Conservation (phyloP, 2,329 filamentous ascomycete species). For the Beauveria rudraprayagi region DNA sequence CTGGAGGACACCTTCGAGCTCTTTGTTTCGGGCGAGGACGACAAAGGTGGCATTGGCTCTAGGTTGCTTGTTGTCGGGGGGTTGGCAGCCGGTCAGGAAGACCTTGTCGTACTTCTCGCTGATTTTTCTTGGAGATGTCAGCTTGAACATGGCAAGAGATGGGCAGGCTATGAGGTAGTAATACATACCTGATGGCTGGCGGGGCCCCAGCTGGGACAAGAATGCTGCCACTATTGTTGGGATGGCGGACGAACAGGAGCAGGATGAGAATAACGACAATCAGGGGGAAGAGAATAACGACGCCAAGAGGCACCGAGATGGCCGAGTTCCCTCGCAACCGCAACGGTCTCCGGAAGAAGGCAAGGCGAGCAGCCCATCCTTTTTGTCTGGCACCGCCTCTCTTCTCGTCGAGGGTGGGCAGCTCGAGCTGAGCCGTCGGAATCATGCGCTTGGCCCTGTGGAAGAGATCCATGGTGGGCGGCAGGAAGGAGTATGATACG, state of each 20-base stretch:
- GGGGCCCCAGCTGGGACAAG: slow-evolving; percentile 83
- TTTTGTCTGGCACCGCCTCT: slow-evolving; percentile 29
- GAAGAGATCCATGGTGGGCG: slow-evolving; percentile 47
- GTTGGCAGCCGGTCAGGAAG: slow-evolving; percentile 82
- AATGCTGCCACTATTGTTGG: slow-evolving; percentile 71
- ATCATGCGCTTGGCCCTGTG: slow-evolving; percentile 46
- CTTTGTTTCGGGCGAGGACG: slow-evolving; percentile 90
- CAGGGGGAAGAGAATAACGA: slow-evolving; percentile 86
- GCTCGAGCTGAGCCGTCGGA: slow-evolving; percentile 33
- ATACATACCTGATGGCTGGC: slow-evolving; percentile 73
- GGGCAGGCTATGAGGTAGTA: not conserved
- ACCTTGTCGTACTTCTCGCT: slow-evolving; percentile 96
- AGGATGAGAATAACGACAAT: slow-evolving; percentile 88
- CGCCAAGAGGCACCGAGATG: slow-evolving; percentile 83
- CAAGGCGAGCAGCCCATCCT: slow-evolving; percentile 45
- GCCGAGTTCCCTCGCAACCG: slow-evolving; percentile 85
- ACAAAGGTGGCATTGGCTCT: slow-evolving; percentile 94
- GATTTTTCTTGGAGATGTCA: slow-evolving; percentile 61
- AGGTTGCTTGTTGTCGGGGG: slow-evolving; percentile 68
- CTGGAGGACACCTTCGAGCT: slow-evolving; percentile 90
- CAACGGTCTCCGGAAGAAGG: slow-evolving; percentile 80
- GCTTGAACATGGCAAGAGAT: not conserved
- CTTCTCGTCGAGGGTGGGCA: slow-evolving; percentile 47
- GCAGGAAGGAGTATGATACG: not conserved
- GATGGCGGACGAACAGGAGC: slow-evolving; percentile 81